Base-by-base conservation (phyloP, 2,329 filamentous ascomycete genomes). In the Penicillium sp. region DNA sequence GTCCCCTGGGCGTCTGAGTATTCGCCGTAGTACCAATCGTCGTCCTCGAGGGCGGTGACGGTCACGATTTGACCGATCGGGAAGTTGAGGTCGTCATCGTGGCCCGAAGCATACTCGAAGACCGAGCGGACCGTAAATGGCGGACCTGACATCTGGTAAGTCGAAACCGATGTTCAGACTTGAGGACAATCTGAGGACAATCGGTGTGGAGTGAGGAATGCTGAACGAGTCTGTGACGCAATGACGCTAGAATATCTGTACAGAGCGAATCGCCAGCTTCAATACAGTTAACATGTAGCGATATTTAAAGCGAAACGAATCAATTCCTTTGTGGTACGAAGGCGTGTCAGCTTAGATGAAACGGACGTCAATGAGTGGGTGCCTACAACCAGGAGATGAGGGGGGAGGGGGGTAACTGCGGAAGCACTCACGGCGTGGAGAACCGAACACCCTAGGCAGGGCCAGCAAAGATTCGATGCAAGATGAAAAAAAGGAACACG, bases 71-170 rank as follows among this genome's bases (percentile, higher is more conserved):
- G 92, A 65, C 91, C 92, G 69, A 85, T 79, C 58, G 83, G 76
- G 74, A 99, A 99, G 72, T 85, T 89, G 66, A 99, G 87, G 78
- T 99, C 94, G 77, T 99, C 94, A 67, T 96, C 92, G 75, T 99
- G 93, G 61, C 85, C 84, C 65, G 94, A 97, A 72, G 84, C 81
- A 80, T 99, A 99, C 75, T 97, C 93, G 81, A 89, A 99, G 72
- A 97, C 79, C 67, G 94, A 91, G 83, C 92, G 96, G 81, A 99
- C 94, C 79, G 91, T 95, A 82, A 96, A 97, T 60, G 87, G 86
- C 68, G 82, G 81, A 60, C 74, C 76, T 75, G 87, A 81, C 89
- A 92, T 92, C 73, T 76, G 83, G 79, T 65, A 74, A 60, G 64
- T 64, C 63, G 66, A 66, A 23, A 51, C 53, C 57, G 64, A 60